Evolutionary conservation across 108 stramenopile species (phyloP), one percentile per base, ranked within the genome.

Genomic region (Nitzschia sp.): DNA sequence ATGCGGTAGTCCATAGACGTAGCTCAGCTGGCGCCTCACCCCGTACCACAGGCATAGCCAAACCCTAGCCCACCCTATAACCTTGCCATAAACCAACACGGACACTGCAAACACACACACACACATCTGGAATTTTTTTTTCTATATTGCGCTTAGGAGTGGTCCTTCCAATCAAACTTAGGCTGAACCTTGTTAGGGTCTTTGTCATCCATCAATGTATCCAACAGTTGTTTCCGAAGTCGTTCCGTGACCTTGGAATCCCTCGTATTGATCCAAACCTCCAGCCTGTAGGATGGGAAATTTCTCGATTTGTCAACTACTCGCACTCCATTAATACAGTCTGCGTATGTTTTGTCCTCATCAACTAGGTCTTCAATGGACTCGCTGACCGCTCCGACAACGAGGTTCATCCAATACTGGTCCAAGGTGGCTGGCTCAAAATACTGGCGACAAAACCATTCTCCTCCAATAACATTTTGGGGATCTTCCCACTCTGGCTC

Each of bases 401-500:
- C 92, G 48, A 95, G 78, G 69, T 97, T 97, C 61, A 80, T 71
- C 95, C 94, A 97, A 67, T 84, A 93, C 40, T 88, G 55, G 78
- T 97, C 92, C 70, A 95, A 63, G 40, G 84, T 76, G 34, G 90
- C 86, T 39, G 74, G 38, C 59, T 92, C 91, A 51, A 92, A 74
- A 63, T 70, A 76, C 38, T 86, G 83, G 58, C 94, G 83, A 70
- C 87, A 87, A 68, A 85, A 91, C 86, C 91, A 95, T 74, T 94
- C 91, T 62, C 92, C 93, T 24, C 96, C 96, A 41, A 75, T 71
- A 51, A 82, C 76, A 84, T 97, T 97, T 44, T 78, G 69, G 12
- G 89, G 81, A 70, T 95, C 96, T 63, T 91, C 94, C 96, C 96
- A 97, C 77, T 94, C 95, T 1, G 96, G 96, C 75, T 91, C 84